A percentile compares a stretch with the other conserved stretches of the same genome.
Evolutionary conservation across 768 basidiomycete species (phyloP).

Genomic region (Grammothele lineata): DNA sequence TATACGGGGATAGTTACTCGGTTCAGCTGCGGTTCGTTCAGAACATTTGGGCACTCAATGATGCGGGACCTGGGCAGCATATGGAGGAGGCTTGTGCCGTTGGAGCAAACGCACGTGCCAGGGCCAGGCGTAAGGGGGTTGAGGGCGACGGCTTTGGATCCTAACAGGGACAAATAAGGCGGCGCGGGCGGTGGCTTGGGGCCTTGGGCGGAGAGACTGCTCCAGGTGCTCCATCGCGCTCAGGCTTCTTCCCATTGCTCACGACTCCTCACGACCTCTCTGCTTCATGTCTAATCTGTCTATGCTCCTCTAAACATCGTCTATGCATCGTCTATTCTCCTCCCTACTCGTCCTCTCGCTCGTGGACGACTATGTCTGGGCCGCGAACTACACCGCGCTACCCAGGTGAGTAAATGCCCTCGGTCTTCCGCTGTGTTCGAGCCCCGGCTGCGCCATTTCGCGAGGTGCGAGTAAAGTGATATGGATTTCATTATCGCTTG

Average conservation of each 20-base stretch:
- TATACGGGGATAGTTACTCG: too few species aligned
- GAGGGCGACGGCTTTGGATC: constrained; percentile 15
- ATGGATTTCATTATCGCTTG: too few species aligned
- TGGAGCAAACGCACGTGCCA: too few species aligned
- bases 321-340: constrained; percentile 9
- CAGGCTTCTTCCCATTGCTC: neutral
- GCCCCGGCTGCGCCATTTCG: neutral
- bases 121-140: too few species aligned
- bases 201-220: constrained; percentile 6
- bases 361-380: constrained; percentile 11
- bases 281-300: constrained; percentile 4
- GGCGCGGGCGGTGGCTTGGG: constrained; percentile 6
- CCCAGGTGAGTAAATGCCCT: constrained; percentile 14
- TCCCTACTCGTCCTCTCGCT: constrained; percentile 13
- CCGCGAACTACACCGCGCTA: constrained; percentile 18
- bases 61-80: too few species aligned
- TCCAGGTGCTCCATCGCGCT: constrained; percentile 6
- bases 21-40: too few species aligned
- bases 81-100: too few species aligned
- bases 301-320: constrained; percentile 1
- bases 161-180: constrained; percentile 20
- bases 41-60: too few species aligned
- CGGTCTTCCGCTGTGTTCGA: neutral
- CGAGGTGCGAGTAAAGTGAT: too few species aligned
- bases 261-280: constrained; percentile 14